Base-by-base conservation (phyloP, 345 rosid species). In the Sisymbrium irio region DNA sequence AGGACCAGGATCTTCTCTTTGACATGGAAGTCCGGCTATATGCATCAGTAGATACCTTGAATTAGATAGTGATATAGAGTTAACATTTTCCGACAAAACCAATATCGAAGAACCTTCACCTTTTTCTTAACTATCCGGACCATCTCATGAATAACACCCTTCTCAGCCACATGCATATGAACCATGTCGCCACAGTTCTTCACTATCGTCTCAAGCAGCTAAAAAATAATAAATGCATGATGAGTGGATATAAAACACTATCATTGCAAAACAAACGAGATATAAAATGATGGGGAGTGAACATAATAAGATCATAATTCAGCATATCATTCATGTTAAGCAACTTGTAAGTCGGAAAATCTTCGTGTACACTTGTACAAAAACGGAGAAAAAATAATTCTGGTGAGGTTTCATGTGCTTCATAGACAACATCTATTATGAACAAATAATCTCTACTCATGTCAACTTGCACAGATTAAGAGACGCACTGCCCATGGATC, bases 81-180 rank as follows among this genome's bases (percentile, higher is more conserved):
- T 49, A 81, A 70, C 11, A 27, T 27, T 45, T 42, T 54, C 45
- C 67, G 44, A 53, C 32, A 44, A 72, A 44, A 61, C 9, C 30
- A 58, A 41, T 47, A n/a, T 25, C 69, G 39, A 79, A 76, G 63
- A 60, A 65, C 20, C 35, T 75, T 74, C 81, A 92, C 99, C 94
- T 88, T 92, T 82, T 96, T 96, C 89, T 84, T 90, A 15, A 81
- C 93, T 75, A 96, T 88, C 80, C 68, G 89, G 72, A 96, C 97
- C 99, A 96, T 92, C 78, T 96, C 98, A 78, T 89, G 97, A 44
- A 92, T 93, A 81, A 96, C 72, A 82, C 87, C 97, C 78, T 81
- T 96, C 85, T 96, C 98, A 46, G 98, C 99, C n/a, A 92, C 98
- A 78, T 92, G 96, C 99, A 96, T 92, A 81, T 92, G 98, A 49